A percentile compares a stretch with the other conserved stretches of the same genome.
Conservation (phyloP, 2,329 filamentous ascomycete genomes). For the Trichoderma koningiopsis region DNA sequence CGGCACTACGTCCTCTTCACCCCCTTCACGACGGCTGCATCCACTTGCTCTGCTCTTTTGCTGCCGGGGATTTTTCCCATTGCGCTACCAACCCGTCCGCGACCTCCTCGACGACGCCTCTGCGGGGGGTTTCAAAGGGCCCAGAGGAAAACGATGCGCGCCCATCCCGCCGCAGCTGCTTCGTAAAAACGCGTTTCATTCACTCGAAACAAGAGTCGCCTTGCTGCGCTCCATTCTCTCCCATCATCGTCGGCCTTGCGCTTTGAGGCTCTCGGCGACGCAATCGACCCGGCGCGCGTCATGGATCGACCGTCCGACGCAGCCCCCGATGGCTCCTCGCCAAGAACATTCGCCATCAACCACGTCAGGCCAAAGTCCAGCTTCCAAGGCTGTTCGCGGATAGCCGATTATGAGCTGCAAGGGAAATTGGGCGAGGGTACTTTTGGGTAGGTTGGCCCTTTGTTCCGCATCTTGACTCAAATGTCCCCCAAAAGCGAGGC, state of each 20-base stretch:
- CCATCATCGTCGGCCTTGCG: neutral
- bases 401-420: slow-evolving; percentile 76
- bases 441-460: slow-evolving; percentile 66
- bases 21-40: neutral
- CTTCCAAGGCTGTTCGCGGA: slow-evolving; percentile 84
- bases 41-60: neutral
- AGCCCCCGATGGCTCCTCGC: slow-evolving; percentile 49
- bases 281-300: slow-evolving; percentile 14
- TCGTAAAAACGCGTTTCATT: slow-evolving; percentile 23
- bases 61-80: neutral
- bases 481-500: neutral
- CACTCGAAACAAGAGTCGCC: neutral
- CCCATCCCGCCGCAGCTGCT: slow-evolving; percentile 16
- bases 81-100: neutral
- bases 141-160: slow-evolving; percentile 24
- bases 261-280: neutral
- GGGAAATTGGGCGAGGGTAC: slow-evolving; percentile 92
- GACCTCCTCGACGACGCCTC: neutral
- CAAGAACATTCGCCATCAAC: slow-evolving; percentile 58
- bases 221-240: neutral
- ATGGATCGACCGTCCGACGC: slow-evolving; percentile 39
- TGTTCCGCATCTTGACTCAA: neutral
- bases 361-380: slow-evolving; percentile 58
- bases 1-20: neutral
- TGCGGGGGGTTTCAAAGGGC: neutral